Evolutionary conservation across 1,139 yeast genomes (phyloP).

Genomic region (Protomyces pachydermus): DNA sequence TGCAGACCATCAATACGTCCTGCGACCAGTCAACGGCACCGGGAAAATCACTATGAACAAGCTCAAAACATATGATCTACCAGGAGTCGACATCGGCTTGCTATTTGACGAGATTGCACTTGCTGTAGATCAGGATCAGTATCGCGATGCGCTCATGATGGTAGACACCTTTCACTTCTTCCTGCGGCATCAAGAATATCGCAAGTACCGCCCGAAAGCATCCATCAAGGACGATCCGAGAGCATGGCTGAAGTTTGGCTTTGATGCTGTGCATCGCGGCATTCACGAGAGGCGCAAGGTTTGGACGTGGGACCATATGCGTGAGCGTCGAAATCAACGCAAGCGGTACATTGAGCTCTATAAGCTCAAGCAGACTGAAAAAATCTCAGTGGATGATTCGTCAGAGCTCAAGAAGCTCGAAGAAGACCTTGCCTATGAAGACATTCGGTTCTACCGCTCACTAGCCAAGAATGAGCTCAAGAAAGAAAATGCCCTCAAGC

Average conservation of each 20-base stretch:
- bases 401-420: slow-evolving; percentile 53
- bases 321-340: slow-evolving; percentile 66
- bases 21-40: slow-evolving; percentile 83
- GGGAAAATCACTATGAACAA: slow-evolving; percentile 83
- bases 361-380: slow-evolving; percentile 49
- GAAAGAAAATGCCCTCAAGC: slow-evolving; percentile 47
- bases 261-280: slow-evolving; percentile 64
- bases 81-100: slow-evolving; percentile 57
- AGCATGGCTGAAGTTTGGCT: slow-evolving; percentile 80
- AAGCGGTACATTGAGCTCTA: slow-evolving; percentile 63
- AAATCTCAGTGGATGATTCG: slow-evolving; percentile 39
- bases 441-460: slow-evolving; percentile 77
- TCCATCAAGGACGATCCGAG: slow-evolving; percentile 62
- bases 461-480: slow-evolving; percentile 64
- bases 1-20: slow-evolving; percentile 55
- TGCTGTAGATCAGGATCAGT: slow-evolving; percentile 78
- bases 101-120: slow-evolving; percentile 84
- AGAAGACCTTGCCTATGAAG: slow-evolving; percentile 61
- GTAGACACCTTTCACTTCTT: slow-evolving; percentile 78
- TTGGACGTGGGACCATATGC: slow-evolving; percentile 87
- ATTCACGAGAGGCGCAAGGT: slow-evolving; percentile 72
- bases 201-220: slow-evolving; percentile 58
- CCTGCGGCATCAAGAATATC: slow-evolving; percentile 67
- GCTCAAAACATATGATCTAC: slow-evolving; percentile 64
- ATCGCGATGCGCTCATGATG: slow-evolving; percentile 73